A percentile compares a stretch with the other conserved stretches of the same genome.
phyloP scores from a whole-genome alignment of 2,329 filamentous ascomycete genomes.

The Ceratocystis papillata region DNA sequence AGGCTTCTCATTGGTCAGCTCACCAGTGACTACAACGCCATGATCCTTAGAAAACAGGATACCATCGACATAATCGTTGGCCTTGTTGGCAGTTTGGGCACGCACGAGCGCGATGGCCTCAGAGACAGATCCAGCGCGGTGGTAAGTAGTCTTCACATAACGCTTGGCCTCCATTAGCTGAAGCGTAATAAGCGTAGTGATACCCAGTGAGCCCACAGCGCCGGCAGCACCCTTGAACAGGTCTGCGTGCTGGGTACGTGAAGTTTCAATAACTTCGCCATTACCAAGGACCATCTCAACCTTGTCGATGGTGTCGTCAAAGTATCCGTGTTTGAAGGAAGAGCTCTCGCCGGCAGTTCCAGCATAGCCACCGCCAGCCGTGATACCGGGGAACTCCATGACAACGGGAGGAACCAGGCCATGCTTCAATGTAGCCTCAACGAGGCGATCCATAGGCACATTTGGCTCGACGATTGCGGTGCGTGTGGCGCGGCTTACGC shows the following conservation, averaged over 20 bases:
- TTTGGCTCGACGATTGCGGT: slow-evolving; percentile 64
- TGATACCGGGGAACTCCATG: slow-evolving; percentile 69
- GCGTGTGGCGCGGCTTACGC: slow-evolving; percentile 44
- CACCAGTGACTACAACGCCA: slow-evolving; percentile 57
- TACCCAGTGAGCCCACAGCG: slow-evolving; percentile 56
- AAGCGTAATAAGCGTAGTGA: slow-evolving; percentile 57
- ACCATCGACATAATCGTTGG: slow-evolving; percentile 61
- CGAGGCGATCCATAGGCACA: slow-evolving; percentile 61
- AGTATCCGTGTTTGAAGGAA: slow-evolving; percentile 60
- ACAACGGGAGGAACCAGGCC: slow-evolving; percentile 60
- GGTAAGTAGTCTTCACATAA: slow-evolving; percentile 54
- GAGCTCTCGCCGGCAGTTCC: slow-evolving; percentile 62
- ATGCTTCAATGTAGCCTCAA: slow-evolving; percentile 53
- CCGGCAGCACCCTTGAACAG: slow-evolving; percentile 57
- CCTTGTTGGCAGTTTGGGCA: slow-evolving; percentile 35
- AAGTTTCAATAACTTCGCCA: slow-evolving; percentile 50
- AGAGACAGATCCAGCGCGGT: slow-evolving; percentile 40
- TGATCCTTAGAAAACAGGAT: slow-evolving; percentile 53
- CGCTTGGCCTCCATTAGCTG: slow-evolving; percentile 48
- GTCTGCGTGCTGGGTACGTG: slow-evolving; percentile 37
- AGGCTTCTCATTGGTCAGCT: slow-evolving; percentile 45
- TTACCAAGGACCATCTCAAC: slow-evolving; percentile 61
- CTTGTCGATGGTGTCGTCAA: slow-evolving; percentile 51
- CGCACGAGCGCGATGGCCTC: slow-evolving; percentile 41
- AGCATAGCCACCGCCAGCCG: slow-evolving; percentile 59